Conservation (phyloP, 2,329 filamentous ascomycete species). For the Phyllosticta citrichinensis region DNA sequence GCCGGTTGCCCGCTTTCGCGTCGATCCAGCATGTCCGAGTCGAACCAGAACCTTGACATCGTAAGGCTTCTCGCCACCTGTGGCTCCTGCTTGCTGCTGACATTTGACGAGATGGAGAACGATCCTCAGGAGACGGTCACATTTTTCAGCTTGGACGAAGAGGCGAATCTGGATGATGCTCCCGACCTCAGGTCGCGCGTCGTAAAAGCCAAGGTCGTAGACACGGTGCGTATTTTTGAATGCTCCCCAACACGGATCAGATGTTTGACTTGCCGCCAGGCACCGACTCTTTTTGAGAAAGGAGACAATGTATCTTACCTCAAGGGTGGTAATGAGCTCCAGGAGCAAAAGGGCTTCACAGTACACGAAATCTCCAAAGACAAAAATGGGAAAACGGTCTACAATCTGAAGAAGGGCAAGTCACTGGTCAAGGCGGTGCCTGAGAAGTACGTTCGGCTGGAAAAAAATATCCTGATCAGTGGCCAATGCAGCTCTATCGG, state of each 20-base stretch:
- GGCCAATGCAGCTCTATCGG: not conserved
- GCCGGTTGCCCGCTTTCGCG: not conserved
- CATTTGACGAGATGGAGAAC: not conserved
- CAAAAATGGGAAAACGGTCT: not conserved
- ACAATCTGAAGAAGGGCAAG: not conserved
- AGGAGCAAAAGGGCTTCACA: not conserved
- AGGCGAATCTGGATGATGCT: not conserved
- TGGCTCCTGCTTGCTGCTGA: not conserved
- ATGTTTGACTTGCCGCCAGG: not conserved
- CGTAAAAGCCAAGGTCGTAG: not conserved
- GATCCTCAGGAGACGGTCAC: not conserved
- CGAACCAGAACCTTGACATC: not conserved
- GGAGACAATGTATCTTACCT: not conserved
- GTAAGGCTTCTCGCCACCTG: not conserved
- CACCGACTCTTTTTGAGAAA: not conserved
- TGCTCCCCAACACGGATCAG: not conserved
- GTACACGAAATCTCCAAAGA: not conserved
- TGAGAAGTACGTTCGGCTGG: not conserved
- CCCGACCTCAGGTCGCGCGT: not conserved
- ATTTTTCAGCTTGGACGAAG: not conserved
- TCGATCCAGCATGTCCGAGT: not conserved
- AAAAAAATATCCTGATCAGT: not conserved
- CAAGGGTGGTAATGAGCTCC: not conserved
- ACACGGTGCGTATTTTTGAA: not conserved
- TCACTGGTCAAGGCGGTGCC: not conserved